Conservation (phyloP, 2,329 filamentous ascomycete genomes). For the Apiospora saccharicola region DNA sequence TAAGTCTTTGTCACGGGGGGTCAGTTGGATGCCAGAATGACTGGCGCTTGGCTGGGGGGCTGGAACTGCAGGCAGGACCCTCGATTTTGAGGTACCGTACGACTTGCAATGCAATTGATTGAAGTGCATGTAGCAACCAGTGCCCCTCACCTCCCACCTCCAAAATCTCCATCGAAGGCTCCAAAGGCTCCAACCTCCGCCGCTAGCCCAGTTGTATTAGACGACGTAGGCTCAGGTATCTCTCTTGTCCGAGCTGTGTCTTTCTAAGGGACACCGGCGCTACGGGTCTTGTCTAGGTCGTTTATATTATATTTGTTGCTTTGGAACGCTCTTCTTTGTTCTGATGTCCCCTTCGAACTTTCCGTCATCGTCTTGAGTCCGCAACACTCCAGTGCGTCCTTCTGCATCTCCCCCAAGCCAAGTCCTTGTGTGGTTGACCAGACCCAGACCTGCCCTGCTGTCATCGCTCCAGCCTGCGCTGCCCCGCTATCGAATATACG, state of each 20-base stretch:
- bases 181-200: not conserved
- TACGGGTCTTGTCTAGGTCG: not conserved
- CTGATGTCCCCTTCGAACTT: not conserved
- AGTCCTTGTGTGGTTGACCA: conserved; percentile 2
- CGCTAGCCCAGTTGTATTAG: not conserved
- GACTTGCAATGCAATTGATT: too few species aligned
- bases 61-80: not conserved
- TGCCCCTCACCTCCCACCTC: conserved; percentile 7
- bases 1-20: not conserved
- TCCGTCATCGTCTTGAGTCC: not conserved
- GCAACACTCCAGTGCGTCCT: not conserved
- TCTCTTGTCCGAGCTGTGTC: not conserved
- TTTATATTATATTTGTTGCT: not conserved
- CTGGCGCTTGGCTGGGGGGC: not conserved
- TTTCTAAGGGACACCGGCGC: conserved; percentile 10
- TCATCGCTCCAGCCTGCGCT: not conserved
- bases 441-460: not conserved
- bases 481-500: conserved; percentile 21
- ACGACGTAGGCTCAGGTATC: not conserved
- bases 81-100: not conserved
- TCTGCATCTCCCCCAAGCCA: not conserved
- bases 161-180: not conserved
- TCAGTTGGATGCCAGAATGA: not conserved
- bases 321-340: conserved; percentile 10
- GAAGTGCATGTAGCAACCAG: not conserved